Conservation (phyloP, 257 asterid genomes). For the Orobanche coerulescens region DNA sequence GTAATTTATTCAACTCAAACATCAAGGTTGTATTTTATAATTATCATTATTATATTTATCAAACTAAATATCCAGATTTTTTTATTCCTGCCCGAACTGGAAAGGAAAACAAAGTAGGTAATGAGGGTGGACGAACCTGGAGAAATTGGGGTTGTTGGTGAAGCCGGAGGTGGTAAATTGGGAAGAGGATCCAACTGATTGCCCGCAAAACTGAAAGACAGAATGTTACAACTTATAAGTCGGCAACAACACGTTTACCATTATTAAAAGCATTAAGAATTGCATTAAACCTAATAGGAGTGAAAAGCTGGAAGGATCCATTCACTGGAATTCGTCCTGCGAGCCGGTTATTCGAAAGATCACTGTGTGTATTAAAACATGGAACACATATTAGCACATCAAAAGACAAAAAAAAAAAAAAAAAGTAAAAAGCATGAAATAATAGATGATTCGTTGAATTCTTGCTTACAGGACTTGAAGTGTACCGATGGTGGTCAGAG, state of each 20-base stretch:
- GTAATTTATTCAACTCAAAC: not conserved
- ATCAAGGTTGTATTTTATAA: not conserved
- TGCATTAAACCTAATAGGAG: slow-evolving; percentile 77
- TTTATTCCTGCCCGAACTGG: not conserved
- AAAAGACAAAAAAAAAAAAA: slow-evolving; percentile 4
- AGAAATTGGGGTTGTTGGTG: slow-evolving; percentile 44
- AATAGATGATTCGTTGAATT: slow-evolving; percentile 18
- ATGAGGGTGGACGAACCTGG: slow-evolving; percentile 27
- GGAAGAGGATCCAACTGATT: slow-evolving; percentile 49
- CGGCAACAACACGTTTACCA: slow-evolving; percentile 15
- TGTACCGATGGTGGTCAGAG: slow-evolving; percentile 45
- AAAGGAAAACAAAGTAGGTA: slow-evolving; percentile 1
- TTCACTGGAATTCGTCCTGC: slow-evolving; percentile 61
- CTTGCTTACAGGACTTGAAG: slow-evolving; percentile 98
- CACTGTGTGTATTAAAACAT: slow-evolving; percentile 46
- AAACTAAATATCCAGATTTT: not conserved
- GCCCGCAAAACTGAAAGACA: slow-evolving; percentile 51
- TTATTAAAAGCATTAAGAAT: not conserved
- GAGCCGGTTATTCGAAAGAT: slow-evolving; percentile 72
- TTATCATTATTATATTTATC: not conserved
- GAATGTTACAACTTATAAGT: slow-evolving; percentile 24
- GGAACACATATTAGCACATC: slow-evolving; percentile 15
- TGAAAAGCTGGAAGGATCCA: slow-evolving; percentile 88
- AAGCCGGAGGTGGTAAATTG: slow-evolving; percentile 57
- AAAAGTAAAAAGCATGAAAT: not conserved